Evolutionary conservation across 2,329 filamentous ascomycete species (phyloP).

Genomic region (Cordyceps farinosa): DNA sequence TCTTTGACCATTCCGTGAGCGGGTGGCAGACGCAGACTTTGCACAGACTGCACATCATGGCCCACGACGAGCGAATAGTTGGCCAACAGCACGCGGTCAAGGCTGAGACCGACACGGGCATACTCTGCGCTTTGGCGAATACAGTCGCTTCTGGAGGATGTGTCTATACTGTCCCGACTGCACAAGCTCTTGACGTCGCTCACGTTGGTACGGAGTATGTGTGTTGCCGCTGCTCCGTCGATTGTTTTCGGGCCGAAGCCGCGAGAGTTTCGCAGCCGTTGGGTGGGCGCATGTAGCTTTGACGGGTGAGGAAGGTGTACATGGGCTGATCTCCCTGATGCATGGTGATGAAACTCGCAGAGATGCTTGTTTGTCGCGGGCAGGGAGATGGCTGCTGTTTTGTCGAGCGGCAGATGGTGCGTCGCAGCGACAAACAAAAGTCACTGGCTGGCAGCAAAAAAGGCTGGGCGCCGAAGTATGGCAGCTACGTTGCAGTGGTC

Average conservation of each 20-base stretch:
- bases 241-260: background rate
- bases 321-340: background rate
- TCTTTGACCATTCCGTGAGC: background rate
- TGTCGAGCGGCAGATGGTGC: background rate
- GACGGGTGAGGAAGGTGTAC: background rate
- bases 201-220: background rate
- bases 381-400: background rate
- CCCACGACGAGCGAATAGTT: background rate
- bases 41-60: slow-evolving; percentile 2
- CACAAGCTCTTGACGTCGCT: background rate
- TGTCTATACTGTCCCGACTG: background rate
- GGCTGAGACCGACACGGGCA: background rate
- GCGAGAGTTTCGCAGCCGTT: background rate
- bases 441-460: background rate
- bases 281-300: background rate
- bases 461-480: background rate
- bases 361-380: background rate
- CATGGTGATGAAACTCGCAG: background rate
- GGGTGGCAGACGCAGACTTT: background rate
- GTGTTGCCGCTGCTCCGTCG: background rate
- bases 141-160: background rate
- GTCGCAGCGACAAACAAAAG: background rate
- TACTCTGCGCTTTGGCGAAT: background rate
- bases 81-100: background rate
- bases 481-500: background rate